Percentiles rank a stretch among this genome's conserved stretches.
These are phyloP conservation scores for Paramarasmius palmivorus DNA, from an alignment of 1,284 basidiomycete genomes.

Conservation along the genomic window DNA sequence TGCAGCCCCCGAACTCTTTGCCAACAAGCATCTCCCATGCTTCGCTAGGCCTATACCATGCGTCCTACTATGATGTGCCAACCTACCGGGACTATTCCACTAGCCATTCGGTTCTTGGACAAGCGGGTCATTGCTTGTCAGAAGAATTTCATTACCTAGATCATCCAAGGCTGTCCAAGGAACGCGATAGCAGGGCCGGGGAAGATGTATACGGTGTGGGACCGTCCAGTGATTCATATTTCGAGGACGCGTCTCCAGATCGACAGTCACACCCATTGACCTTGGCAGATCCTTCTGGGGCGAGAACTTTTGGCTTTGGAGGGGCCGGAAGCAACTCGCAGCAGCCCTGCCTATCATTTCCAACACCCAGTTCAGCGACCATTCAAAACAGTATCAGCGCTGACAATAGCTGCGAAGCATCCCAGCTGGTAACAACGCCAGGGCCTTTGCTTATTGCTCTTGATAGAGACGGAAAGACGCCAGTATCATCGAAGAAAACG, in stretches of 20 bases:
- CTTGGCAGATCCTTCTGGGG: not conserved
- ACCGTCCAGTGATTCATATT: conserved; percentile 23
- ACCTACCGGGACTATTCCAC: not conserved
- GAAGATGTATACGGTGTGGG: conserved; percentile 38
- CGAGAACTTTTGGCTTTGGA: not conserved
- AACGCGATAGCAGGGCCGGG: too few relatives aligned
- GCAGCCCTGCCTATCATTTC: conserved; percentile 23
- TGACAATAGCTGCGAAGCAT: conserved; percentile 9
- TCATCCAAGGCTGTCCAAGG: too few relatives aligned
- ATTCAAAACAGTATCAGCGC: conserved; percentile 25
- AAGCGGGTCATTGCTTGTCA: conserved; percentile 41
- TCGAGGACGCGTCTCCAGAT: conserved; percentile 40
- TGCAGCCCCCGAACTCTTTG: too few relatives aligned
- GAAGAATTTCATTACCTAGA: conserved; percentile 46
- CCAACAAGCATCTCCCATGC: not conserved
- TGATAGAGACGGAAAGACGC: not conserved
- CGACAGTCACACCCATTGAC: conserved; percentile 31
- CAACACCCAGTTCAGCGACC: conserved; percentile 38
- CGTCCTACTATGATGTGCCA: not conserved
- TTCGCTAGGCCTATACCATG: not conserved
- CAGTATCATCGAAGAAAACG: not conserved
- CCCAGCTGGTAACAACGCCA: conserved; percentile 1
- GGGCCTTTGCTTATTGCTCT: not conserved
- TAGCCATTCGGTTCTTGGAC: not conserved
- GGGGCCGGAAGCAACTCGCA: conserved; percentile 7